Evolutionary conservation across 495 filamentous ascomycete species (phyloP).

Genomic region (Hypoxylon fragiforme): DNA sequence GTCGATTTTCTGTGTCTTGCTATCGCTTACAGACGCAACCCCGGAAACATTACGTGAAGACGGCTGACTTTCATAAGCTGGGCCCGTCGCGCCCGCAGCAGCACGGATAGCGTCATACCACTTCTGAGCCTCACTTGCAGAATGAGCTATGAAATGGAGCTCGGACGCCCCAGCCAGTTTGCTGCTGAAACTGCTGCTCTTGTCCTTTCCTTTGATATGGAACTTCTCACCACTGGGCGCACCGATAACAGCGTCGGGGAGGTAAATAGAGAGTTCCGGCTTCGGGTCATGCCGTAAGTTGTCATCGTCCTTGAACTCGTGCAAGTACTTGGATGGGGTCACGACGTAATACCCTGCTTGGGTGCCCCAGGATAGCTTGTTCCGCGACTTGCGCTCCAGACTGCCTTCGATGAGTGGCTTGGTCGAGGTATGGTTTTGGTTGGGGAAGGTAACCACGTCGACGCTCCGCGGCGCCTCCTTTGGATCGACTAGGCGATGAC

Average conservation of each 20-base stretch:
- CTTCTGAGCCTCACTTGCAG: slow-evolving; percentile 70
- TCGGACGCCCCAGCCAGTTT: slow-evolving; percentile 57
- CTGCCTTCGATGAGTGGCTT: slow-evolving; percentile 82
- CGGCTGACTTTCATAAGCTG: slow-evolving; percentile 35
- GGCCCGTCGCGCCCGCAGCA: slow-evolving; percentile 45
- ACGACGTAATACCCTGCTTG: slow-evolving; percentile 85
- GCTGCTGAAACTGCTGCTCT: slow-evolving; percentile 51
- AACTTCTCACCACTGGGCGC: slow-evolving; percentile 79
- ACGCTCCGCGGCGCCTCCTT: slow-evolving; percentile 70
- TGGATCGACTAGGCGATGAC: slow-evolving; percentile 76
- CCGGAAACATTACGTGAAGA: slow-evolving; percentile 24
- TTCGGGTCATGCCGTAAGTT: slow-evolving; percentile 76
- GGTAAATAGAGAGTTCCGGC: slow-evolving; percentile 86
- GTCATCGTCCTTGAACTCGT: slow-evolving; percentile 95
- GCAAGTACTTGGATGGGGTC: slow-evolving; percentile 80
- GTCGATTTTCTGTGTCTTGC: slow-evolving; percentile 24
- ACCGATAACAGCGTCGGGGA: slow-evolving; percentile 87
- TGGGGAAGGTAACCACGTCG: slow-evolving; percentile 76
- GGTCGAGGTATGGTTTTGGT: slow-evolving; percentile 80
- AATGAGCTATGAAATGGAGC: slow-evolving; percentile 67
- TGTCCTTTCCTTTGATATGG: slow-evolving; percentile 92
- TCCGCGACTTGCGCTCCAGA: slow-evolving; percentile 82
- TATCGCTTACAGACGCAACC: slow-evolving; percentile 10
- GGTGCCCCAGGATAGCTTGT: slow-evolving; percentile 74
- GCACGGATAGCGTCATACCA: slow-evolving; percentile 75